phyloP scores from a whole-genome alignment of 2,329 filamentous ascomycete genomes.

The Colletotrichum chrysophilum region DNA sequence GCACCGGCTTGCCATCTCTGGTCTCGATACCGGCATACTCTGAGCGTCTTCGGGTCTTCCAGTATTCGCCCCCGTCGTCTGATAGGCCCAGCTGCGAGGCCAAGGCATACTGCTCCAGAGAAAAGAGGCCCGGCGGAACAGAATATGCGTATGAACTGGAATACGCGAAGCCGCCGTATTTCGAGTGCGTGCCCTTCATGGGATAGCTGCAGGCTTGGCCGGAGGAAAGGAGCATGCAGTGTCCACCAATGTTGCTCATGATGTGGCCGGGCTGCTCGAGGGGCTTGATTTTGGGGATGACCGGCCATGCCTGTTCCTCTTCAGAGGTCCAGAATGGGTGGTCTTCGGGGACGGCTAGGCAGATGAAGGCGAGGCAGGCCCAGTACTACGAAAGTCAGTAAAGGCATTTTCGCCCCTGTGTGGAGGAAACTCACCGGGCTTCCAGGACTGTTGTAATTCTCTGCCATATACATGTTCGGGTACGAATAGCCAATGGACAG shows the following conservation, averaged over 20 bases:
- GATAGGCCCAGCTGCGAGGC: slow-evolving; percentile 79
- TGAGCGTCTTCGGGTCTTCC: slow-evolving; percentile 77
- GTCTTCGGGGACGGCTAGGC: slow-evolving; percentile 69
- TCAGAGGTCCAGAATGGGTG: slow-evolving; percentile 78
- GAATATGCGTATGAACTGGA: slow-evolving; percentile 79
- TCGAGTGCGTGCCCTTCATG: slow-evolving; percentile 81
- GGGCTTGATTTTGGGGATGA: slow-evolving; percentile 63
- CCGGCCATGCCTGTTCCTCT: slow-evolving; percentile 64
- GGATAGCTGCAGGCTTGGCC: slow-evolving; percentile 85
- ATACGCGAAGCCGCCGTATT: slow-evolving; percentile 82
- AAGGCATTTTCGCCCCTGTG: neutral
- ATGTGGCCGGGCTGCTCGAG: slow-evolving; percentile 77
- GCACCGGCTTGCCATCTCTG: slow-evolving; percentile 58
- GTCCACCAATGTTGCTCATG: slow-evolving; percentile 71
- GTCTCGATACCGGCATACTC: slow-evolving; percentile 67
- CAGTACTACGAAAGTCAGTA: slow-evolving; percentile 62
- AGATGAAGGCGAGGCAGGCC: slow-evolving; percentile 80
- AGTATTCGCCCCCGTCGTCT: slow-evolving; percentile 78
- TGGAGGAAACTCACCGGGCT: slow-evolving; percentile 51
- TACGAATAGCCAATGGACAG: slow-evolving; percentile 80
- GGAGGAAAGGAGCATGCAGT: slow-evolving; percentile 76
- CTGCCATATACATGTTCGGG: slow-evolving; percentile 81
- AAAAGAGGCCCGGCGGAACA: slow-evolving; percentile 77
- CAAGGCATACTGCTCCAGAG: slow-evolving; percentile 77
- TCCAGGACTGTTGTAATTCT: slow-evolving; percentile 84